phyloP scores from a whole-genome alignment of 2,329 filamentous ascomycete species.

The Sphaceloma murrayae region DNA sequence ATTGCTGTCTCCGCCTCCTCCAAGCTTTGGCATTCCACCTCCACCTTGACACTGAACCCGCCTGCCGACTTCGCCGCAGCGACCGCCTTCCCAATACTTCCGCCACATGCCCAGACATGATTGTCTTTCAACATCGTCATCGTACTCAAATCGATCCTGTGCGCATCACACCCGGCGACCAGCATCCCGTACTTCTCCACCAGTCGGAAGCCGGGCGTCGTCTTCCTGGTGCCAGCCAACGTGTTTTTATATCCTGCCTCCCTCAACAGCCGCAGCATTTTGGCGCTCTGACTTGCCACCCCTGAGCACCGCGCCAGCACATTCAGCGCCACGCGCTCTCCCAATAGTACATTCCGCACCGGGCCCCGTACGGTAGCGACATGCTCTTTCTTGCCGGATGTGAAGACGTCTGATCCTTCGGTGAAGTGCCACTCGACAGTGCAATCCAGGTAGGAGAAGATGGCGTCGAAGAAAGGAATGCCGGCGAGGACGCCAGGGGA shows the following conservation, averaged over 20 bases:
- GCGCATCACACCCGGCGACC: conserved; percentile 81
- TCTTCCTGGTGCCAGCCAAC: conserved; percentile 92
- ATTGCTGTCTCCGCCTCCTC: conserved; percentile 87
- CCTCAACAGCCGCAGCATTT: conserved; percentile 44
- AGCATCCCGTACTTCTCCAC: conserved; percentile 99
- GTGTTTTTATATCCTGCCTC: conserved; percentile 66
- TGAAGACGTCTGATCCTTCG: conserved; percentile 62
- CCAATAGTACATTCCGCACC: conserved; percentile 73
- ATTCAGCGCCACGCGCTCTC: conserved; percentile 87
- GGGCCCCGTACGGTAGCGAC: conserved; percentile 80
- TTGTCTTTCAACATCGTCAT: conserved; percentile 99
- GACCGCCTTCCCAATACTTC: conserved; percentile 77
- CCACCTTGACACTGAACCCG: conserved; percentile 87
- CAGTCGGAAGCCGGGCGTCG: conserved; percentile 86
- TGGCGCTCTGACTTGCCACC: conserved; percentile 47
- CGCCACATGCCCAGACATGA: conserved; percentile 82
- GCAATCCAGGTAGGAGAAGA: conserved; percentile 83
- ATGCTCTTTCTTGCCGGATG: conserved; percentile 49
- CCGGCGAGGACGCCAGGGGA: conserved; percentile 73
- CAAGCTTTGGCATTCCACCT: conserved; percentile 88
- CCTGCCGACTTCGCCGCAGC: conserved; percentile 70
- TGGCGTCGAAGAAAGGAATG: conserved; percentile 88
- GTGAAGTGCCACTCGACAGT: conserved; percentile 74
- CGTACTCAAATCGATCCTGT: conserved; percentile 73
- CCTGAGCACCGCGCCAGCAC: conserved; percentile 83